Percentiles rank a stretch among this genome's conserved stretches.
Evolutionary conservation across 306 rosid species (phyloP).

Genomic region (Malus asiatica): DNA sequence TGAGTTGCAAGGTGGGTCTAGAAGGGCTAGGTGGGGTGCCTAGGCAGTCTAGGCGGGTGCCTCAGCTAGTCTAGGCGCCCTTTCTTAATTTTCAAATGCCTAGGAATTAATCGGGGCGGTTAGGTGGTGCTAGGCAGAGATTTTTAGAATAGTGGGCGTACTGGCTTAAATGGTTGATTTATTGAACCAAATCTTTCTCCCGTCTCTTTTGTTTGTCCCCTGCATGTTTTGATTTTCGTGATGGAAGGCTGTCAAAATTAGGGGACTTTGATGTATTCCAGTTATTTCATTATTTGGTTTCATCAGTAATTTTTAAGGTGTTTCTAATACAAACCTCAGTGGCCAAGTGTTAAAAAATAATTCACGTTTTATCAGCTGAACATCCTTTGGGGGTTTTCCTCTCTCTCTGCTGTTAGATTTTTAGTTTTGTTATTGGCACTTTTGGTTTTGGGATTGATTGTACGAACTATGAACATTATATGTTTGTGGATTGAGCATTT

Average conservation of each 20-base stretch:
- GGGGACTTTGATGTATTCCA: background rate
- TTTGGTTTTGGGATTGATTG: too few species aligned
- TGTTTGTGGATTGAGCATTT: background rate
- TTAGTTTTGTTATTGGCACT: too few species aligned
- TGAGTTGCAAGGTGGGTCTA: too few species aligned
- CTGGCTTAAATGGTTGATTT: background rate
- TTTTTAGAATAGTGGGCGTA: background rate
- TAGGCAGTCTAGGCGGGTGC: too few species aligned
- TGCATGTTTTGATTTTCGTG: background rate
- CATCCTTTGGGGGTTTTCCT: too few species aligned
- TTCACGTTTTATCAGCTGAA: background rate
- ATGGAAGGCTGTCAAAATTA: background rate
- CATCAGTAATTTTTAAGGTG: background rate
- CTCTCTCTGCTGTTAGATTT: too few species aligned
- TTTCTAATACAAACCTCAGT: background rate
- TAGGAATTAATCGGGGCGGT: too few species aligned
- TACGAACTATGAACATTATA: too few species aligned
- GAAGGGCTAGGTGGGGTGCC: too few species aligned
- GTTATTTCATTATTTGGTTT: background rate
- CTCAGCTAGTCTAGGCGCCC: too few species aligned
- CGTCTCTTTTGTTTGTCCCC: background rate
- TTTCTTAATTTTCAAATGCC: too few species aligned
- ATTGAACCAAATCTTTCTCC: background rate
- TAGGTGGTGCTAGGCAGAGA: too few species aligned
- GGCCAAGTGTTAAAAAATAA: background rate